phyloP scores from a whole-genome alignment of 805 yeast species.

The Wickerhamiella spandovensis region DNA sequence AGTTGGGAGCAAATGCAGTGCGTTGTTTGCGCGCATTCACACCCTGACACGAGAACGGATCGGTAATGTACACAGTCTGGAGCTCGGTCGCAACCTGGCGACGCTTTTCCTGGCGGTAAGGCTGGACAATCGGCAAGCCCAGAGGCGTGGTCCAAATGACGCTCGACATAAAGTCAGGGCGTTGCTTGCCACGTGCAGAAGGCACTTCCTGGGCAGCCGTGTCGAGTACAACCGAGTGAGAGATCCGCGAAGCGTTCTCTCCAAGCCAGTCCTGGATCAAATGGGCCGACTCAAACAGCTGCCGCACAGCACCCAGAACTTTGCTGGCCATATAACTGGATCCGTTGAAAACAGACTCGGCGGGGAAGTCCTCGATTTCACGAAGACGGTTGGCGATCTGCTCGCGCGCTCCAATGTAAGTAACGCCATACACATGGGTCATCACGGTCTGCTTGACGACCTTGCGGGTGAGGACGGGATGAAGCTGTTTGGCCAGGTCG shows the following conservation, averaged over 20 bases:
- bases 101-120: conserved; percentile 61
- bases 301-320: conserved; percentile 74
- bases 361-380: conserved; percentile 39
- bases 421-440: conserved; percentile 97
- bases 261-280: conserved; percentile 94
- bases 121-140: conserved; percentile 94
- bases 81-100: conserved; percentile 65
- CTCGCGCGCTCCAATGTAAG: conserved; percentile 80
- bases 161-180: conserved; percentile 60
- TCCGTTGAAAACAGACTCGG: conserved; percentile 32
- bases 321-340: conserved; percentile 58
- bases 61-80: conserved; percentile 75
- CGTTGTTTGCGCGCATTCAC: conserved; percentile 84
- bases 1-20: conserved; percentile 92
- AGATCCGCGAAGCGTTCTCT: conserved; percentile 65
- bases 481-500: conserved; percentile 29
- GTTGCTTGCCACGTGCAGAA: conserved; percentile 23
- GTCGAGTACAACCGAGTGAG: conserved; percentile 36
- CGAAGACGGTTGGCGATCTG: conserved; percentile 73
- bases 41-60: conserved; percentile 72
- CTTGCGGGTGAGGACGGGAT: conserved; percentile 62
- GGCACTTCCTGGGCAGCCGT: conserved; percentile 33
- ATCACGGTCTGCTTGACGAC: conserved; percentile 94
- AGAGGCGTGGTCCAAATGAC: conserved; percentile 97
- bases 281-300: conserved; percentile 85